Conservation (phyloP, 352 stramenopile species). For the Phytophthora tentaculata region DNA sequence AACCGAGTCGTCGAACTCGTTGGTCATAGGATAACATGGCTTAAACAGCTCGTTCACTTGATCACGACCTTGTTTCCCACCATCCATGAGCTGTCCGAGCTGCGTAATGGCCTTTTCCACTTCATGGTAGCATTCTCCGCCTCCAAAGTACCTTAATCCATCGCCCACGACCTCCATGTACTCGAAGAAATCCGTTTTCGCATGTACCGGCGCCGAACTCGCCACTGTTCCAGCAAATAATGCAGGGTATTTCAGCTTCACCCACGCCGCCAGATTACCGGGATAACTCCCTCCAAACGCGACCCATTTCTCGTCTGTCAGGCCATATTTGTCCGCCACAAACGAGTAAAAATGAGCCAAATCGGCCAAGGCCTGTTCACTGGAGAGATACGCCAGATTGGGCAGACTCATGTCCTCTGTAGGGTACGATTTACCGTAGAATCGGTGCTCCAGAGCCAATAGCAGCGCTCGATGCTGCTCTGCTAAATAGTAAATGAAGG, state of each 20-base stretch:
- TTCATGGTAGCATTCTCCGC: slow-evolving; percentile 79
- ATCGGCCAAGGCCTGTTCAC: slow-evolving; percentile 91
- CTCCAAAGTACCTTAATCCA: slow-evolving; percentile 81
- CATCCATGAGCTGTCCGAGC: slow-evolving; percentile 64
- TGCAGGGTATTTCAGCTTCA: slow-evolving; percentile 93
- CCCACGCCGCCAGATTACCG: slow-evolving; percentile 93
- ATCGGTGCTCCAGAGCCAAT: slow-evolving; percentile 95
- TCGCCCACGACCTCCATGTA: slow-evolving; percentile 91
- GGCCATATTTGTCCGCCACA: slow-evolving; percentile 68
- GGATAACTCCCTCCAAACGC: slow-evolving; percentile 96
- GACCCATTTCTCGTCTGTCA: slow-evolving; percentile 84
- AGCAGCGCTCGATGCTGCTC: slow-evolving; percentile 78
- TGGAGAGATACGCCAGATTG: slow-evolving; percentile 91
- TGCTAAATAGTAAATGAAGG: slow-evolving; percentile 82
- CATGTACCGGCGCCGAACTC: slow-evolving; percentile 91
- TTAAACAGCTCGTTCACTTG: slow-evolving; percentile 60
- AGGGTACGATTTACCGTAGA: slow-evolving; percentile 95
- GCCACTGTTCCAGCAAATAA: slow-evolving; percentile 92
- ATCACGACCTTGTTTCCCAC: slow-evolving; percentile 46
- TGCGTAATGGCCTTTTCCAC: slow-evolving; percentile 65
- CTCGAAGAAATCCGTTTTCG: slow-evolving; percentile 82
- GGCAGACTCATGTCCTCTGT: slow-evolving; percentile 74
- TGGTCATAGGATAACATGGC: slow-evolving; percentile 76
- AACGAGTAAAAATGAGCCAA: slow-evolving; percentile 90
- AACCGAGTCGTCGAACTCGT: slow-evolving; percentile 83